phyloP scores from a whole-genome alignment of 768 basidiomycete species.

The Kwoniella botswanensis region DNA sequence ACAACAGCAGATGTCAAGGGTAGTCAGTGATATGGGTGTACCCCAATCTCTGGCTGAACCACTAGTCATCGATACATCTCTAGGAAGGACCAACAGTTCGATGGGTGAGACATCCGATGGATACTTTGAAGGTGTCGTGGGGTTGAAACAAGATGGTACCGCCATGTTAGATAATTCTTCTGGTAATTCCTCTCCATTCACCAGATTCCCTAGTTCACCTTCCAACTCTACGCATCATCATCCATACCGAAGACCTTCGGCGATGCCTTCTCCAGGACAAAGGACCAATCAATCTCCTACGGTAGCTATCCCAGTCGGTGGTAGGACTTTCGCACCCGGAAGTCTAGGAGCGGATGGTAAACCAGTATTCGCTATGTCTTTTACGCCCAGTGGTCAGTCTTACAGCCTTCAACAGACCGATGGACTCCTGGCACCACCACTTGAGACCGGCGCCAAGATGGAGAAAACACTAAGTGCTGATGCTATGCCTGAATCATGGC shows the following conservation, averaged over 20 bases:
- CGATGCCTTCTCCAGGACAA: constrained; percentile 18
- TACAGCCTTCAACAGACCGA: constrained; percentile 17
- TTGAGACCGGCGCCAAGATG: constrained; percentile 32
- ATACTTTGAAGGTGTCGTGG: constrained; percentile 53
- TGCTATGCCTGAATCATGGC: constrained; percentile 33
- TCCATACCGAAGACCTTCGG: constrained; percentile 34
- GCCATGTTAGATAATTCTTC: constrained; percentile 32
- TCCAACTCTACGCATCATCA: constrained; percentile 29
- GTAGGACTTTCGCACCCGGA: constrained; percentile 16
- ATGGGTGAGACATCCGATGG: constrained; percentile 25
- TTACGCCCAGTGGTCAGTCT: constrained; percentile 20
- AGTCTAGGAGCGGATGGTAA: constrained; percentile 35
- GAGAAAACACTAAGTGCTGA: constrained; percentile 36
- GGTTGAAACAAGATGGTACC: constrained; percentile 43
- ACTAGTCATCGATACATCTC: constrained; percentile 29
- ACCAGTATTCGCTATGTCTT: constrained; percentile 49
- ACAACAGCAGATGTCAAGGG: constrained; percentile 21
- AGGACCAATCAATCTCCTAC: constrained; percentile 5
- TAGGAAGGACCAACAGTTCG: constrained; percentile 25
- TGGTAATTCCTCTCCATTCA: constrained; percentile 25
- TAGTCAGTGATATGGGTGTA: constrained; percentile 15
- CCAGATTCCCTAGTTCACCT: constrained; percentile 25
- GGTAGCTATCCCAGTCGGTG: constrained; percentile 5
- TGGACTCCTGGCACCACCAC: constrained; percentile 32
- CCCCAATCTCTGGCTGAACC: constrained; percentile 35